phyloP scores from a whole-genome alignment of 2,329 filamentous ascomycete species.

The Amesomyces nigricolor region DNA sequence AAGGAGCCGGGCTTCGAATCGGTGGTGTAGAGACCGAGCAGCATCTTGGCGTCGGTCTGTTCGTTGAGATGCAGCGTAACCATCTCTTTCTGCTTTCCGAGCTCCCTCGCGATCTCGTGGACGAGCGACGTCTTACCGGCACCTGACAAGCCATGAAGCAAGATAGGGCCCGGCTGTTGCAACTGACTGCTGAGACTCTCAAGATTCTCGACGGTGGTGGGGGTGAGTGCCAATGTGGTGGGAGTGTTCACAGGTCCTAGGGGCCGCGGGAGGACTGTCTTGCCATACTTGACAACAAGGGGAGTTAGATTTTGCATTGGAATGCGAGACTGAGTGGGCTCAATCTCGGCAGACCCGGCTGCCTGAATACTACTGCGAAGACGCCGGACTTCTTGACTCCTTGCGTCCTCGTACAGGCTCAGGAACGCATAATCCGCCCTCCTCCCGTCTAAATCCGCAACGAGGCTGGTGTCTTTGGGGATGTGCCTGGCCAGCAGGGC shows the following conservation, averaged over 20 bases:
- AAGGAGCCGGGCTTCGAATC: slow-evolving; percentile 85
- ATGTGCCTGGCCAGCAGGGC: slow-evolving; percentile 63
- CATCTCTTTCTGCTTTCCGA: slow-evolving; percentile 76
- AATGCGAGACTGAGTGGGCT: slow-evolving; percentile 16
- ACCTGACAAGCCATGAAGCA: slow-evolving; percentile 77
- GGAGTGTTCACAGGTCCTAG: slow-evolving; percentile 42
- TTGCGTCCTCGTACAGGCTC: slow-evolving; percentile 51
- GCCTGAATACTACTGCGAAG: slow-evolving; percentile 37
- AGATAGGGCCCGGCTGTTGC: slow-evolving; percentile 62
- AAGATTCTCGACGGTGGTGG: slow-evolving; percentile 68
- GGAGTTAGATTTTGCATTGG: slow-evolving; percentile 44
- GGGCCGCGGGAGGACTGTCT: slow-evolving; percentile 62
- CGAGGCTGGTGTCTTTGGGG: slow-evolving; percentile 52
- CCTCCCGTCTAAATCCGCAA: slow-evolving; percentile 69
- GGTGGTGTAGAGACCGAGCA: slow-evolving; percentile 90
- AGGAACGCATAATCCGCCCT: slow-evolving; percentile 74
- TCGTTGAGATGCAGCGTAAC: slow-evolving; percentile 95
- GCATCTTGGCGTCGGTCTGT: slow-evolving; percentile 94
- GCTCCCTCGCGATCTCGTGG: slow-evolving; percentile 71
- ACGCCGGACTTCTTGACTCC: slow-evolving; percentile 42
- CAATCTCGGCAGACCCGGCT: slow-evolving; percentile 10
- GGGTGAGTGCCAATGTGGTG: slow-evolving; percentile 60
- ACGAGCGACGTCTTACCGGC: slow-evolving; percentile 86
- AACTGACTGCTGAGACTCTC: slow-evolving; percentile 62
- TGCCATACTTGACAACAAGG: slow-evolving; percentile 59